These are phyloP conservation scores for Penicillium mononematosum DNA, from an alignment of 495 filamentous ascomycete species.

Conservation along the genomic window DNA sequence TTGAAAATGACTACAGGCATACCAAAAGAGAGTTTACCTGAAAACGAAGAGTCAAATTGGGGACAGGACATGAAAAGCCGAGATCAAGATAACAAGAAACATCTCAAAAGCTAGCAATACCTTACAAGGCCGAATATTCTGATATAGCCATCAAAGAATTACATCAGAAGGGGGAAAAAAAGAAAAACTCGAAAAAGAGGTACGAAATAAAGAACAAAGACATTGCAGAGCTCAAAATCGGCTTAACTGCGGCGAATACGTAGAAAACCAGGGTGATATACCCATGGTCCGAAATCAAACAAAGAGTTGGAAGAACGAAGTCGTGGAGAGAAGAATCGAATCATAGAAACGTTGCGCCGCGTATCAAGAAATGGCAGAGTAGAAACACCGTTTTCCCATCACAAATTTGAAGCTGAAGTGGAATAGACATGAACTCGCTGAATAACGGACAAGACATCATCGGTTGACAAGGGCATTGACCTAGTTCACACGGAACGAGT, in stretches of 20 bases:
- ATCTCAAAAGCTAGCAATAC: constrained; percentile 2
- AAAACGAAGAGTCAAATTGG: neutral
- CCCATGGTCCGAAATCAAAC: neutral
- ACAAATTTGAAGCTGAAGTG: neutral
- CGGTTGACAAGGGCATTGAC: constrained; percentile 19
- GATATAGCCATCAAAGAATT: constrained; percentile 5
- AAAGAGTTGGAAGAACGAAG: neutral
- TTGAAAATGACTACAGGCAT: neutral
- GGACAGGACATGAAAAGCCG: neutral
- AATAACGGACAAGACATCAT: constrained; percentile 38
- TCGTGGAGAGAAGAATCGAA: constrained; percentile 5
- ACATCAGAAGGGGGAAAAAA: too few species aligned
- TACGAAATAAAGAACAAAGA: neutral
- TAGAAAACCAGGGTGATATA: neutral
- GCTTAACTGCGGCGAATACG: neutral
- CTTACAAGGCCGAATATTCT: constrained; percentile 3
- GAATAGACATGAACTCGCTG: constrained; percentile 35
- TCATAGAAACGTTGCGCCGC: constrained; percentile 9
- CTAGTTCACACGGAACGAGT: constrained; percentile 49
- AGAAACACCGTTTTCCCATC: constrained; percentile 15
- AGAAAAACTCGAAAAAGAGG: neutral
- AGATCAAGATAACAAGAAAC: neutral
- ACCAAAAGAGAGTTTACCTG: neutral
- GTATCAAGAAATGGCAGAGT: neutral
- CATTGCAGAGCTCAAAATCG: neutral